Conservation (phyloP, 2,329 filamentous ascomycete species). For the Onygenales sp. region DNA sequence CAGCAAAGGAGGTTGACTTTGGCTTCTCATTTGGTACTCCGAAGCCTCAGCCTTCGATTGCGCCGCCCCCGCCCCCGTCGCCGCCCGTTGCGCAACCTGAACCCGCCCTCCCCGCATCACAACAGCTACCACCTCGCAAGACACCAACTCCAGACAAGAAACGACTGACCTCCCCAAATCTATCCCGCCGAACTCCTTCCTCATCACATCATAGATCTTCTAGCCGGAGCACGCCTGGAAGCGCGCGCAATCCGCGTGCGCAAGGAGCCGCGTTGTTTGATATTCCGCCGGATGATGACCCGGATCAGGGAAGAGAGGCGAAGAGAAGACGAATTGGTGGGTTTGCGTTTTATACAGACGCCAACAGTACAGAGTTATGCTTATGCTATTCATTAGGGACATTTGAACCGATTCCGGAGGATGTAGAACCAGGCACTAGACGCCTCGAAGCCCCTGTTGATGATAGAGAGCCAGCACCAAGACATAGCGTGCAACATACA, state of each 20-base stretch:
- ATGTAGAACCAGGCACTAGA: slow-evolving; percentile 3
- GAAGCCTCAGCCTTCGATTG: slow-evolving; percentile 16
- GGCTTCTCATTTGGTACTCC: slow-evolving; percentile 39
- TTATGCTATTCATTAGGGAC: neutral
- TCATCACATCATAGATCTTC: slow-evolving; percentile 10
- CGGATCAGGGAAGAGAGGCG: slow-evolving; percentile 13
- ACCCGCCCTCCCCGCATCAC: neutral
- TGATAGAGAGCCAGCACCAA: neutral
- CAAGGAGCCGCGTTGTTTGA: slow-evolving; percentile 27
- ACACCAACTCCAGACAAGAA: slow-evolving; percentile 8
- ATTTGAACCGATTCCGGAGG: slow-evolving; percentile 9
- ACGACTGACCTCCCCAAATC: slow-evolving; percentile 9
- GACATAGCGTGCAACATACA: neutral
- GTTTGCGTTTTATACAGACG: neutral
- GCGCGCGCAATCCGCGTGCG: slow-evolving; percentile 23
- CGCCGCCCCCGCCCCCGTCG: slow-evolving; percentile 13
- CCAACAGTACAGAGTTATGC: neutral
- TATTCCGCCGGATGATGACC: slow-evolving; percentile 23
- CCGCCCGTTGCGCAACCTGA: slow-evolving; percentile 8
- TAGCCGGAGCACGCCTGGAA: slow-evolving; percentile 20
- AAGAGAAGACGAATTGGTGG: slow-evolving; percentile 13
- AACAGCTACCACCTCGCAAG: slow-evolving; percentile 3
- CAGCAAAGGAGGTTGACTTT: slow-evolving; percentile 40
- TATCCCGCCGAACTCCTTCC: slow-evolving; percentile 12
- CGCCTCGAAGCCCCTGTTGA: neutral